Conservation (phyloP, 1,284 basidiomycete genomes). For the Volvariella volvacea region DNA sequence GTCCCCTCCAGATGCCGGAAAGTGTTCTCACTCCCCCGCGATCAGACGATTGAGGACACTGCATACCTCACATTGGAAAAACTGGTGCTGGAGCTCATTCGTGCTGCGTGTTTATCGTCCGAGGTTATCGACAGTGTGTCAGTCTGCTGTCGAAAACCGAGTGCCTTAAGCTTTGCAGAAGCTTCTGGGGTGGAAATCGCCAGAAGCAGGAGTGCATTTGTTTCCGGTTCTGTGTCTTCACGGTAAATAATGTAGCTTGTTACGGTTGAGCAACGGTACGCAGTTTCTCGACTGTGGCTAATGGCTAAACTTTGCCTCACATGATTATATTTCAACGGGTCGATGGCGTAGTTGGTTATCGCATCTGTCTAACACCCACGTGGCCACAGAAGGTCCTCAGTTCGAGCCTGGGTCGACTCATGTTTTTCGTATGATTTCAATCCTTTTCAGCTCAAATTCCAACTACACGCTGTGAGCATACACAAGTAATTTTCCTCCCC, state of each 20-base stretch:
- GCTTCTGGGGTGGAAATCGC: conserved; percentile 45
- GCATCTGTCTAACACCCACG: conserved; percentile 54
- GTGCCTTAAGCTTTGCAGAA: conserved; percentile 41
- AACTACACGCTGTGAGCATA: no score
- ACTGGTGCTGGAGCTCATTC: conserved; percentile 35
- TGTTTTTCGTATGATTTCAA: neutral
- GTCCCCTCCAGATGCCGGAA: neutral
- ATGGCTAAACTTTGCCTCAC: neutral
- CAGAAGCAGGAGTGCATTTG: neutral
- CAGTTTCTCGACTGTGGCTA: no score
- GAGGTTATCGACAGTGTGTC: conserved; percentile 29
- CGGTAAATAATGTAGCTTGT: no score
- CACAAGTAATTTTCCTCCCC: no score
- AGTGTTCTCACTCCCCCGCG: neutral
- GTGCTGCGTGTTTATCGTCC: conserved; percentile 24
- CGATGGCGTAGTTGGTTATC: conserved; percentile 80
- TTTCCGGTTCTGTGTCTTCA: no score
- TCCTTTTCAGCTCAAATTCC: no score
- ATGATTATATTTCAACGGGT: neutral
- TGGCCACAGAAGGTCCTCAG: conserved; percentile 9
- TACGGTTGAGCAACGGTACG: no score
- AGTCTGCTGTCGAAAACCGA: conserved; percentile 42
- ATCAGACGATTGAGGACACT: conserved; percentile 33
- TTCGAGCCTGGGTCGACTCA: conserved; percentile 11
- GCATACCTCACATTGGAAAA: conserved; percentile 43